These are phyloP conservation scores for Zygosaccharomyces bisporus DNA, from an alignment of 805 yeast species.

Conservation along the genomic window DNA sequence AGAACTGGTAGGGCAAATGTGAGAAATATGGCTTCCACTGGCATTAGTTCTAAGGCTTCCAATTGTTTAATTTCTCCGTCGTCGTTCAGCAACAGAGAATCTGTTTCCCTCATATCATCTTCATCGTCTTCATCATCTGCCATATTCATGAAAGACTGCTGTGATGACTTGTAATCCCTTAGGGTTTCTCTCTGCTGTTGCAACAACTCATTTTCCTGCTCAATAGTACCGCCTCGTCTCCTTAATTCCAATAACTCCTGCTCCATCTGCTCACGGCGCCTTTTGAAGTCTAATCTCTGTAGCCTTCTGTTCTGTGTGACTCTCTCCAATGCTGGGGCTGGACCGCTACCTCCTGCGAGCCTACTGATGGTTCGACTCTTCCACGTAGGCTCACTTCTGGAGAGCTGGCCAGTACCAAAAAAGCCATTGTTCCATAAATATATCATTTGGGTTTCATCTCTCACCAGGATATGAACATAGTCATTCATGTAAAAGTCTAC, in stretches of 20 bases:
- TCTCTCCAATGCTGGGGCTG: slow-evolving; percentile 57
- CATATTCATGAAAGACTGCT: slow-evolving; percentile 19
- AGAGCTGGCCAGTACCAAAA: slow-evolving; percentile 87
- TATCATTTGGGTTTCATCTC: slow-evolving; percentile 44
- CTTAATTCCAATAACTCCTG: slow-evolving; percentile 41
- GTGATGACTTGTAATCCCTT: slow-evolving; percentile 34
- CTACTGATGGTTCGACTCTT: slow-evolving; percentile 56
- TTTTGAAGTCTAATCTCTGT: slow-evolving; percentile 70
- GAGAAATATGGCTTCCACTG: slow-evolving; percentile 72
- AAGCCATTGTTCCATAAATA: slow-evolving; percentile 81
- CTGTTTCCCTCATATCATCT: slow-evolving; percentile 25
- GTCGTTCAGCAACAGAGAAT: slow-evolving; percentile 29
- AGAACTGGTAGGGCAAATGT: slow-evolving; percentile 52
- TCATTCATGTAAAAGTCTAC: slow-evolving; percentile 37
- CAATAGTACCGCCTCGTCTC: slow-evolving; percentile 34
- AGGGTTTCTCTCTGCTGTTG: slow-evolving; percentile 34
- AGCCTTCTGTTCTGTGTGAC: slow-evolving; percentile 67
- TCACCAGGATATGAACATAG: slow-evolving; percentile 36
- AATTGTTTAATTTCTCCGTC: slow-evolving; percentile 28
- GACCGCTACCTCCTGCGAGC: slow-evolving; percentile 37
- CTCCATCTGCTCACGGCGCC: slow-evolving; percentile 60
- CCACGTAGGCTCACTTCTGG: slow-evolving; percentile 95
- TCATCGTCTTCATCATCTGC: slow-evolving; percentile 36
- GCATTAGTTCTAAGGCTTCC: slow-evolving; percentile 59
- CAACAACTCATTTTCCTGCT: slow-evolving; percentile 31